phyloP scores from a whole-genome alignment of 83 land plant species.

The Diphasiastrum complanatum region DNA sequence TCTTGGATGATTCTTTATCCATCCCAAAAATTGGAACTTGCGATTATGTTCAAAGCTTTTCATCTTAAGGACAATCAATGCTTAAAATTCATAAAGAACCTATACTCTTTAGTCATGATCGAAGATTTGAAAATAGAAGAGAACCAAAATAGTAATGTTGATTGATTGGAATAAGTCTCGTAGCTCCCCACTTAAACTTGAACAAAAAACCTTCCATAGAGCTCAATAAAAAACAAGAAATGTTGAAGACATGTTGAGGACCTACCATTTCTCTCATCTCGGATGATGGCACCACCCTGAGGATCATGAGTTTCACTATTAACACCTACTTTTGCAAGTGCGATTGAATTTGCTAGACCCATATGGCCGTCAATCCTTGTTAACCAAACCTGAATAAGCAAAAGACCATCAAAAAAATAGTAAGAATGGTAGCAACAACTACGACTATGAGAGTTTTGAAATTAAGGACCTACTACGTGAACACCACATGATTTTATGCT shows the following conservation, averaged over 20 bases:
- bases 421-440: background rate
- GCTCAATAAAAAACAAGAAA: too few relatives aligned
- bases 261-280: constrained; percentile 49
- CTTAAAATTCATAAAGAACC: background rate
- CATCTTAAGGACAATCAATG: too few relatives aligned
- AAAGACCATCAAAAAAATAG: background rate
- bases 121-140: background rate
- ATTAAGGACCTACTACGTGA: too few relatives aligned
- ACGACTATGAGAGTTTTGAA: too few relatives aligned
- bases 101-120: background rate
- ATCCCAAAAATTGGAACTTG: too few relatives aligned
- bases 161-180: too few relatives aligned
- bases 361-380: constrained; percentile 87
- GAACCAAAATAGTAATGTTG: too few relatives aligned
- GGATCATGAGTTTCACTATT: constrained; percentile 45
- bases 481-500: too few relatives aligned
- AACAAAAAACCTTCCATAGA: too few relatives aligned
- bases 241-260: background rate
- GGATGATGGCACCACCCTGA: constrained; percentile 63
- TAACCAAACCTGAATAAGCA: constrained; percentile 58
- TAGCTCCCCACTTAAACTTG: too few relatives aligned
- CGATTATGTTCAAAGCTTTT: too few relatives aligned
- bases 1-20: too few relatives aligned
- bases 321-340: constrained; percentile 54
- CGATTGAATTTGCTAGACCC: constrained; percentile 76